Base-by-base conservation (phyloP, 805 yeast genomes). In the Cyberlindnera xylosilytica region DNA sequence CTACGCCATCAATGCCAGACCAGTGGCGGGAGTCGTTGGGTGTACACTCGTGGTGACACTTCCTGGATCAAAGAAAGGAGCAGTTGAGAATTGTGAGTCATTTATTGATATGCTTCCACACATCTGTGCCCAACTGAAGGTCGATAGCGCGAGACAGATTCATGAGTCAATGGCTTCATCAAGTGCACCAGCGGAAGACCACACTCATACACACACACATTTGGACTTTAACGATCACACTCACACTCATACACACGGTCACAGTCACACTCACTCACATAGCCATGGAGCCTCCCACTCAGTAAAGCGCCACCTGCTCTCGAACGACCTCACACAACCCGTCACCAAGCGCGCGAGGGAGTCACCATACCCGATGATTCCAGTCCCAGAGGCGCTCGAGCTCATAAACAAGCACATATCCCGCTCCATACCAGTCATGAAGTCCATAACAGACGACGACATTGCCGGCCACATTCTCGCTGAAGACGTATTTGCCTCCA, bases 21-120 rank as follows among this genome's bases (percentile, higher is more conserved):
- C 78, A 1, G 72, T 71, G 4, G 77, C 78, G 2, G 81, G 81
- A 3, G 60, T 68, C 3, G 51, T 57, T 12, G 58, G 60, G 20
- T 53, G 62, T 18, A 46, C 70, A 0, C 46, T 76, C 31, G 57
- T 76, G 0, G 50, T 75, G 11, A 72, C 79, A 0, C 56, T 75
- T 4, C 81, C 81, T 0, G 81, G 81, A 0, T 73, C 78, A 1
- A 74, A 76, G 1, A 72, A 66, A 43, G 81, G 70, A 1, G 73
- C 75, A 0, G 46, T 46, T 1, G 80, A 76, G 51, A 72, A 72
- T 46, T 45, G 73, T 23, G 58, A 55, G 13, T 70, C 76, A 0
- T 45, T 75, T 10, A 34, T 64, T 1, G 56, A 50, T 1, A 60
- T 67, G 3, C 46, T 76, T 29, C 63, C 65, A 1, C 81, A 76